These are phyloP conservation scores for Diaporthe aspalathi DNA, from an alignment of 2,329 filamentous ascomycete species.

Conservation along the genomic window DNA sequence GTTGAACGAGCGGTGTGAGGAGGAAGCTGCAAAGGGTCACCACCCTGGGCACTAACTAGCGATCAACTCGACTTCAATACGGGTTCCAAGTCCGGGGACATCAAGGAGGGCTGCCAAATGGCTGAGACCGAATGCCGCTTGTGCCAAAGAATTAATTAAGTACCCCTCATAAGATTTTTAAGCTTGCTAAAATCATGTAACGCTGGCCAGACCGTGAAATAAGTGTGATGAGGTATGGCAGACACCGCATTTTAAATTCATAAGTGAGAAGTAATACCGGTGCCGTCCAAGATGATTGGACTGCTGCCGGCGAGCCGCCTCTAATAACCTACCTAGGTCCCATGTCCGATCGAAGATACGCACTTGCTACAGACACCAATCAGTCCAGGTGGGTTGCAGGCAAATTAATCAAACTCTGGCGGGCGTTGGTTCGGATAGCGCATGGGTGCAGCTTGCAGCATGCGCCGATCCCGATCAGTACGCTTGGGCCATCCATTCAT, in stretches of 20 bases:
- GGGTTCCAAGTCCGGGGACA: background rate
- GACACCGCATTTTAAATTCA: background rate
- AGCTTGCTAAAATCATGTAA: background rate
- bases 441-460: conserved; percentile 32
- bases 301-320: background rate
- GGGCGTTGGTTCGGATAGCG: background rate
- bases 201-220: background rate
- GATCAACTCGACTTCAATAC: background rate
- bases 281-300: background rate
- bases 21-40: background rate
- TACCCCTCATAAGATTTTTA: background rate
- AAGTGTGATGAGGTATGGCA: background rate
- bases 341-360: background rate
- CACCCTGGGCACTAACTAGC: no score
- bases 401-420: conserved; percentile 19
- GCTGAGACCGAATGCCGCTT: no score
- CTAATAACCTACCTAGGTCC: background rate
- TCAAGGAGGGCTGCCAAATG: background rate
- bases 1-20: background rate
- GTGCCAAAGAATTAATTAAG: background rate
- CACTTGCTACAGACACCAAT: background rate
- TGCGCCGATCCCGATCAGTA: conserved; percentile 24
- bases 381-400: background rate
- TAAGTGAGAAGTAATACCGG: background rate
- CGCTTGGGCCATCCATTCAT: conserved; percentile 2